Evolutionary conservation across 164 flowering plant genomes (phyloP).

Genomic region (Magnolia sinica): DNA sequence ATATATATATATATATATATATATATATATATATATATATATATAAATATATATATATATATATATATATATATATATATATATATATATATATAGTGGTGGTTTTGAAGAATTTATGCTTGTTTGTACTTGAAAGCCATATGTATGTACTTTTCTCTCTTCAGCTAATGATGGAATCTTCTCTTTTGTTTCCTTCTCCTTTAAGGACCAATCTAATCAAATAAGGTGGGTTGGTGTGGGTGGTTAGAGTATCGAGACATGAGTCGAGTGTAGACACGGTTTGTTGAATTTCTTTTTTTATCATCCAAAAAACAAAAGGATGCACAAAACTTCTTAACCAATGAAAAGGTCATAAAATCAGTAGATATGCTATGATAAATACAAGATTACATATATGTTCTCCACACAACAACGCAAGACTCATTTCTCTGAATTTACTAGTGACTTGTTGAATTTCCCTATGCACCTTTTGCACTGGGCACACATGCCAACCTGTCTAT

Average conservation of each 20-base stretch:
- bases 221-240: not conserved
- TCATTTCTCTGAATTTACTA: not conserved
- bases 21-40: slow-evolving; percentile 4
- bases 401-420: not conserved
- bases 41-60: too few relatives aligned
- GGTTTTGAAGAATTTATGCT: not conserved
- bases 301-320: not conserved
- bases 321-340: not conserved
- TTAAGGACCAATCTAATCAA: not conserved
- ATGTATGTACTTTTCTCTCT: not conserved
- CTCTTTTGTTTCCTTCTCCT: slow-evolving; percentile 2
- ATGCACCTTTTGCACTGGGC: not conserved
- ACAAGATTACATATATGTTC: not conserved
- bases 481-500: not conserved
- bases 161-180: not conserved
- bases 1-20: not conserved
- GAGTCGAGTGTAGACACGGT: not conserved
- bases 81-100: not conserved
- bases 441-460: not conserved
- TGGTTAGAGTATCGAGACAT: too few relatives aligned
- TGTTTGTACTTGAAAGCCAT: not conserved
- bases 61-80: too few relatives aligned
- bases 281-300: not conserved
- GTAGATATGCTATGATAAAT: not conserved
- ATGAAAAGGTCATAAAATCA: not conserved